Evolutionary conservation across 345 rosid genomes (phyloP).

Genomic region (Eucalyptus curtisii): DNA sequence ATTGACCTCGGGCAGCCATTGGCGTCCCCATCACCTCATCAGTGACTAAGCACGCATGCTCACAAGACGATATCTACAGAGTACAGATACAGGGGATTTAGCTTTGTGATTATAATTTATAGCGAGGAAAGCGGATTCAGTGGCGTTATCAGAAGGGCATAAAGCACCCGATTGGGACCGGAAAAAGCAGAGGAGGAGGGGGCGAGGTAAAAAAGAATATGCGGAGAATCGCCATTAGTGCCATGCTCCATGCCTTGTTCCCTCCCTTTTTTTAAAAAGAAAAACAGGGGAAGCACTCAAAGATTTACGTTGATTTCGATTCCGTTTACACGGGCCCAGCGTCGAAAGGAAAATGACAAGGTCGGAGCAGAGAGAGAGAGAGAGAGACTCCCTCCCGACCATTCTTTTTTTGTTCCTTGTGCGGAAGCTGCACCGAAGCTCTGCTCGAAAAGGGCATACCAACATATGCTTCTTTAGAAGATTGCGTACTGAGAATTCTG

Average conservation of each 20-base stretch:
- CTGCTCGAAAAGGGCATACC: not conserved
- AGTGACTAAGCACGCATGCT: not conserved
- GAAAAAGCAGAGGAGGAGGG: not conserved
- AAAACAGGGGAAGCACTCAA: not conserved
- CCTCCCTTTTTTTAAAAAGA: not conserved
- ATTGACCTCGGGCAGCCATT: not conserved
- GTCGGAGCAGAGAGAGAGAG: not conserved
- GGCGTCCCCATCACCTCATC: not conserved
- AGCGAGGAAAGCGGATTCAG: not conserved
- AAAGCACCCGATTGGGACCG: not conserved
- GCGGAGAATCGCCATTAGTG: slow-evolving; percentile 14
- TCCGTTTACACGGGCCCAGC: not conserved
- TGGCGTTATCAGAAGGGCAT: not conserved
- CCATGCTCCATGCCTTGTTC: not conserved
- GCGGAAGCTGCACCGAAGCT: not conserved
- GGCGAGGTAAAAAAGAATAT: not conserved
- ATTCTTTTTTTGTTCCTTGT: not conserved
- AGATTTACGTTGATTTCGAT: not conserved
- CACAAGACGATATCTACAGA: not conserved
- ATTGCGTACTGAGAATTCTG: not conserved
- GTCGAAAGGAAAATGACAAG: not conserved
- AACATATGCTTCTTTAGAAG: not conserved
- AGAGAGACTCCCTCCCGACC: not conserved
- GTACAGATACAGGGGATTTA: not conserved
- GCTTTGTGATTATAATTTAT: not conserved